Percentiles rank a stretch among this genome's conserved stretches.
Conservation (phyloP, 495 filamentous ascomycete species). For the Emericellopsis terricola region DNA sequence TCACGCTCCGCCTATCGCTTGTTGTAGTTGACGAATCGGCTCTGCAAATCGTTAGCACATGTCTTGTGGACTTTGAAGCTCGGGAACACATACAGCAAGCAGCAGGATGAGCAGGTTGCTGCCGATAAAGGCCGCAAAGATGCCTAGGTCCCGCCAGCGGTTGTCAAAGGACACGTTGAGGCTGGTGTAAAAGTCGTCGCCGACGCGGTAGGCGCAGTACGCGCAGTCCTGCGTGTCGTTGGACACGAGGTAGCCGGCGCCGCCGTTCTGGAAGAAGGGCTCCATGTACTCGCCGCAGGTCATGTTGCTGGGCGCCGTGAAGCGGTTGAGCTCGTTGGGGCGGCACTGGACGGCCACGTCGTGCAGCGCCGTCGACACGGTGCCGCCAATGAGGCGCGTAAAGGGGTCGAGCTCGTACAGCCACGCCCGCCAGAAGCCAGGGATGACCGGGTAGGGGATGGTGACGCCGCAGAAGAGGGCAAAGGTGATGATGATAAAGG, state of each 20-base stretch:
- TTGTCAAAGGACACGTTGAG: slow-evolving; percentile 45
- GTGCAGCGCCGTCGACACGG: slow-evolving; percentile 59
- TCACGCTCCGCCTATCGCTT: slow-evolving; percentile 2
- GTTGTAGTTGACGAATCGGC: slow-evolving; percentile 4
- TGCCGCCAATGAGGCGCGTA: slow-evolving; percentile 63
- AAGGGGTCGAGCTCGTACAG: slow-evolving; percentile 74
- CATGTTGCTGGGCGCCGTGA: slow-evolving; percentile 38
- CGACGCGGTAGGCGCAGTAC: slow-evolving; percentile 62
- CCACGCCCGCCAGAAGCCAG: slow-evolving; percentile 62
- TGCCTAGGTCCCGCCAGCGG: slow-evolving; percentile 67
- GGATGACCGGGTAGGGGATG: slow-evolving; percentile 57
- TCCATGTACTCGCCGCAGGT: slow-evolving; percentile 59
- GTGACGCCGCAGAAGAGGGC: slow-evolving; percentile 73
- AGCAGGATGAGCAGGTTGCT: slow-evolving; percentile 64
- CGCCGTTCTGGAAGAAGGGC: slow-evolving; percentile 43
- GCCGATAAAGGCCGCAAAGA: slow-evolving; percentile 53
- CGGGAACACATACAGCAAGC: slow-evolving; percentile 34
- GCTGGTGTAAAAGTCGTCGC: slow-evolving; percentile 57
- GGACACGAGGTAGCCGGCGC: slow-evolving; percentile 49
- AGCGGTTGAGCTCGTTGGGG: slow-evolving; percentile 36
- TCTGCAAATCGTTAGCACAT: slow-evolving; percentile 2
- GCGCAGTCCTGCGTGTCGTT: slow-evolving; percentile 44
- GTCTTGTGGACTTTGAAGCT: background rate
- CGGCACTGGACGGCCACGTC: slow-evolving; percentile 40
- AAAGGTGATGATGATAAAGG: slow-evolving; percentile 63